Evolutionary conservation across 2,329 filamentous ascomycete species (phyloP), one percentile per base, ranked within the genome.

Genomic region (Aureobasidium sp.): DNA sequence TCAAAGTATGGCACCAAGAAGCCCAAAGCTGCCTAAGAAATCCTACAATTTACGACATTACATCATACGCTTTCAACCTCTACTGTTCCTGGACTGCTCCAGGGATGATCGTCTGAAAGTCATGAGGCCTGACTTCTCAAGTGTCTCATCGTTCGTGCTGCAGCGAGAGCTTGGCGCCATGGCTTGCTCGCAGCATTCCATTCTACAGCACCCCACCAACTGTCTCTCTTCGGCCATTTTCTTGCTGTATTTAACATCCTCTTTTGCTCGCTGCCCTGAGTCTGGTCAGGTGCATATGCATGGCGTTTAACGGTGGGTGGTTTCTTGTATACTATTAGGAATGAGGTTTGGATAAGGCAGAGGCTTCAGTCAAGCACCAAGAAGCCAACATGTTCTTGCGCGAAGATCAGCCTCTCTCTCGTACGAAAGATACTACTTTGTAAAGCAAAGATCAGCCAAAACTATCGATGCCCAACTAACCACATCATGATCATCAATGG

Each of bases 1-100:
- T 97, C 91, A 71, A 99, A 99, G 78, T 99, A 96, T 73, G 94
- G 94, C 64, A 96, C 94, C 54, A 99, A 99, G 86, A 97, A 97
- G 81, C 93, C 94, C 0, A 97, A 97, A 87, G 86, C 86, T 74
- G 86, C 87, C 24, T 81, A 67, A 29, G 17, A 17, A 27, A 57
- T 44, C 5, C 11, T 12, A 27, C 12, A 40, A 9, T 14, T 35
- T 42, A 49, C 56, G 42, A 60, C 56, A 29, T 60, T 19, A 45
- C 42, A 45, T 33, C 27, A 54, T 24, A 31, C 31, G 31, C 24
- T 42, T 39, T 6, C n/a, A 17, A 29, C n/a, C 42, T 31, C 19
- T 37, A 27, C 42, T 37, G 47, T 45, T 58, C 24, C 29, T 22
- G 54, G 29, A 57, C 24, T 24, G 12, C 27, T 58, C 1, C 29